Conservation (phyloP, 192 early-diverging fungal species). For the Ramicandelaber brevisporus region DNA sequence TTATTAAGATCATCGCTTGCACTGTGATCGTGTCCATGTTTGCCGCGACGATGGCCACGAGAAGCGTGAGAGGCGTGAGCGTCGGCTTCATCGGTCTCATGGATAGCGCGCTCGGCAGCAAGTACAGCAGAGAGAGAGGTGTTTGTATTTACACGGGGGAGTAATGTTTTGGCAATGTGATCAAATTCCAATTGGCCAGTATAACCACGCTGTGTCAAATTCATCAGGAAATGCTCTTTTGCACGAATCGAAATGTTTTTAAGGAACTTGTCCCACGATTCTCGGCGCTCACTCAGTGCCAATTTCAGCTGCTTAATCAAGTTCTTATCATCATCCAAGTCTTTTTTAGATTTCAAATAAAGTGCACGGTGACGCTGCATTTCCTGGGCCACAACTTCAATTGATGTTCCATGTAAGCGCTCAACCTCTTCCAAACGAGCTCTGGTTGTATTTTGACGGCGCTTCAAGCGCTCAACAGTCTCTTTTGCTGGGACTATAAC, state of each 20-base stretch:
- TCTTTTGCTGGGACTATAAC: conserved; percentile 23
- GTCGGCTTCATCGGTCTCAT: background rate
- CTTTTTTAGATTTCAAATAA: conserved; percentile 24
- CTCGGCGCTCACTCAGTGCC: conserved; percentile 27
- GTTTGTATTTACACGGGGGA: conserved; percentile 29
- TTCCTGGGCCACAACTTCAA: conserved; percentile 33
- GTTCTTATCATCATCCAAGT: conserved; percentile 17
- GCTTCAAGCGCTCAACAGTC: conserved; percentile 22
- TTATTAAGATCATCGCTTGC: conserved; percentile 27
- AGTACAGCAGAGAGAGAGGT: conserved; percentile 7
- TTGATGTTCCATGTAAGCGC: conserved; percentile 20
- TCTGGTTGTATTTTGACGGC: too few species aligned
- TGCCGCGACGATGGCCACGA: conserved; percentile 7
- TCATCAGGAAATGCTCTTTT: conserved; percentile 37
- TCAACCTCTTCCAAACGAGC: conserved; percentile 25
- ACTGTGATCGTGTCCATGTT: too few species aligned
- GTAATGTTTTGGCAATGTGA: conserved; percentile 29
- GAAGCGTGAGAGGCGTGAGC: background rate
- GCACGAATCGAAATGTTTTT: conserved; percentile 49
- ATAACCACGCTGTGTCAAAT: conserved; percentile 61
- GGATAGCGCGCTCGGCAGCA: conserved; percentile 1
- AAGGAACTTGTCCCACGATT: conserved; percentile 38
- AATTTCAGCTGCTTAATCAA: conserved; percentile 23
- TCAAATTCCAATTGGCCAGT: conserved; percentile 53
- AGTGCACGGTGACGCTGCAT: conserved; percentile 15